Base-by-base conservation (phyloP, 2,329 filamentous ascomycete genomes). In the Pezicula carpinea region DNA sequence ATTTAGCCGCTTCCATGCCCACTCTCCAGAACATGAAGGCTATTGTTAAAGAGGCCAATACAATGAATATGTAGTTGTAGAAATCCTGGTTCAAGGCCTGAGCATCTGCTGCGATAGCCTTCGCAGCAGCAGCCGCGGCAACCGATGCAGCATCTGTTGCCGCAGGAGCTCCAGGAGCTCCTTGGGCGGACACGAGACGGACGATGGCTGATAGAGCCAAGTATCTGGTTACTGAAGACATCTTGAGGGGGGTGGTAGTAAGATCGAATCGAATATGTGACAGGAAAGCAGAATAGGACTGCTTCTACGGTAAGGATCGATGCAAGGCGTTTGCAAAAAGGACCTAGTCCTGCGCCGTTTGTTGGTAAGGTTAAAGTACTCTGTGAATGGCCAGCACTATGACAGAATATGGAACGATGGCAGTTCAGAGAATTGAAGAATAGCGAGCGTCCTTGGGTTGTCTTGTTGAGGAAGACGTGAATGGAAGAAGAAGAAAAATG, bases 1-100 rank as follows among this genome's bases (percentile, higher is more conserved):
- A 85, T 55, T 77, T 80, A 48, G 79, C 71, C 47, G 86, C 68
- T 46, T 77, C 74, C 43, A 81, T 74, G 46, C 72, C 67, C 53
- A 83, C 65, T 51, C 85, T 81, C 79, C 88, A 92, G 53, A 83
- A 57, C 53, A 87, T 73, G 57, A 91, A 73, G 42, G 76, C 73
- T 31, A 66, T 74, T 11, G 84, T 76, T 43, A 90, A 72, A 43
- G 76, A 75, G 44, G 80, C 80, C 64, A 87, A 82, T 22, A 85
- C 73, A 54, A 82, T 69, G 53, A 85, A 70, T 36, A 84, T 72
- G 61, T 84, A 83, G 47, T 77, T 69, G 32, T 76, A 74, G 34
- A 87, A 72, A 36, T 75, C 69, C 54, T 76, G 67, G 56, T 85
- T 80, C 8, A 59, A 50, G 1, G 43, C 43, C 7, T 35, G 43